Conservation (phyloP, 2,329 filamentous ascomycete genomes). For the Cladosporium sp. region DNA sequence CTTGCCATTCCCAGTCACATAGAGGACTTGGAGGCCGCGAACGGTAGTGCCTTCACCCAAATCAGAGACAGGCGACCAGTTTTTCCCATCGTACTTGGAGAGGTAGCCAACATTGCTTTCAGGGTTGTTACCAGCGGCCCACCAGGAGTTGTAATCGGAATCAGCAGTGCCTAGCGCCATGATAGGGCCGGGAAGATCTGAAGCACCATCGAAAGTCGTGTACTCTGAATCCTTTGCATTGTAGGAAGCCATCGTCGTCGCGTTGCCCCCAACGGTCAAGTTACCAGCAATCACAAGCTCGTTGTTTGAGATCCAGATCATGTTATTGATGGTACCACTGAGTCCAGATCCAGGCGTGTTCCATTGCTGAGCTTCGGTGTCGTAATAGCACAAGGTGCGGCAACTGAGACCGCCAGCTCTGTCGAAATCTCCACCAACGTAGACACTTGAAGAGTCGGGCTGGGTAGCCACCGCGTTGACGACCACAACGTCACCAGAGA, state of each 20-base stretch:
- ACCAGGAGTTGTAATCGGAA: slow-evolving; percentile 67
- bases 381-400: slow-evolving; percentile 75
- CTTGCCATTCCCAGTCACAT: slow-evolving; percentile 55
- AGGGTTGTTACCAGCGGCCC: slow-evolving; percentile 65
- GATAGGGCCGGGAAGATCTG: slow-evolving; percentile 72
- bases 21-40: slow-evolving; percentile 76
- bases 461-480: slow-evolving; percentile 74
- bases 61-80: slow-evolving; percentile 64
- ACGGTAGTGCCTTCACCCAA: slow-evolving; percentile 66
- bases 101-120: slow-evolving; percentile 69
- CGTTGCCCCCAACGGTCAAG: slow-evolving; percentile 63
- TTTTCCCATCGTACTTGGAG: slow-evolving; percentile 69
- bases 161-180: slow-evolving; percentile 72
- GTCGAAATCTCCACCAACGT: slow-evolving; percentile 81
- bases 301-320: slow-evolving; percentile 72
- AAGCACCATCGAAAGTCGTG: slow-evolving; percentile 58
- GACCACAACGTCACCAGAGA: slow-evolving; percentile 64
- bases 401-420: slow-evolving; percentile 79
- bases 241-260: slow-evolving; percentile 67
- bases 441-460: slow-evolving; percentile 69
- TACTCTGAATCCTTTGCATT: slow-evolving; percentile 65
- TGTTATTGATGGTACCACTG: slow-evolving; percentile 63
- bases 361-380: slow-evolving; percentile 70
- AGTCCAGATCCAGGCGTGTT: slow-evolving; percentile 70
- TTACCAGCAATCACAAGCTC: slow-evolving; percentile 74